Base-by-base conservation (phyloP, 2,329 filamentous ascomycete species). In the Orbilia brochopaga region DNA sequence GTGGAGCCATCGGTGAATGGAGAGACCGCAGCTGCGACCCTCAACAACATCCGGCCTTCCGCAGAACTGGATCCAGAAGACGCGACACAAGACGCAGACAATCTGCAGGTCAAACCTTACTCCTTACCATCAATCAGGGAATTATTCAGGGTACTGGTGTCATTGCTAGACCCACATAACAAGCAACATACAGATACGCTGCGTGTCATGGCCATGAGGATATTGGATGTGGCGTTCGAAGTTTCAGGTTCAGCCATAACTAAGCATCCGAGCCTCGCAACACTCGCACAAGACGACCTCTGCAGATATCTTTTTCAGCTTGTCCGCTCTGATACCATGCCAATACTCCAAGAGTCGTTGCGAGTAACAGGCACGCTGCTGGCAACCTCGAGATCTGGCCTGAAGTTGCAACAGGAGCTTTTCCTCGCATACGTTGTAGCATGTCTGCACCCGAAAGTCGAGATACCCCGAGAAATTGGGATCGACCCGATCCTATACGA, bases 231-330 rank as follows among this genome's bases (percentile, higher is more conserved):
- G 50, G 94, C 94, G 1, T 85, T 99, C 21, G 94, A 99, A 80
- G 93, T 99, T 66, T 92, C 94, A 1, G 94, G 94, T 0, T 93
- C 94, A 2, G 96, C 92, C 6, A 97, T 99, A 78, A 91, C 92
- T 54, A 90, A 90, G 74, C 94, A 99, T 78, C 92, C 93, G 4
- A 91, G 90, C 66, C 82, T 99, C 57, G 92, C 93, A 10, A 87
- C 85, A 2, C 85, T 99, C 63, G 94, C 94, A 0, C 92, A 96
- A 79, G 93, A 99, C 79, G 91, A 92, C 23, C 83, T 99, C 23
- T 99, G 95, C 79, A 90, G 91, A 73, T 91, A 96, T 79, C 84
- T 99, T 8, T 99, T 99, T 81, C 95, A 99, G 81, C 85, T 99
- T 27, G 92, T 97, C 44, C 86, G 93, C 69, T 97, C 92, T 4